These are phyloP conservation scores for Fusarium albidum DNA, from an alignment of 2,329 filamentous ascomycete species.

Conservation along the genomic window DNA sequence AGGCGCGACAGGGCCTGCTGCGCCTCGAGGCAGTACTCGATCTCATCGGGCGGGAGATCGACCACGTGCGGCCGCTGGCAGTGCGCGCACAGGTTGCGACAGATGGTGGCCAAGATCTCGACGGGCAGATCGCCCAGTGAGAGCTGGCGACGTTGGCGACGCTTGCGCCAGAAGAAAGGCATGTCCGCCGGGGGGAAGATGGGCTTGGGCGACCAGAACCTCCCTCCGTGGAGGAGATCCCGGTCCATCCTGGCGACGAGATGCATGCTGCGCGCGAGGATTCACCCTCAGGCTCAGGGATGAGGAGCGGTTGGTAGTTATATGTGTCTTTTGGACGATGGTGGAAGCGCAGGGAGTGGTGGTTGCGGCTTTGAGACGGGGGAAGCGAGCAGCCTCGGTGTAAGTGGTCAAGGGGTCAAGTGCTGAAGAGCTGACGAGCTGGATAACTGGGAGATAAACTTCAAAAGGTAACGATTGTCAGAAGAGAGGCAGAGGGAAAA, in stretches of 20 bases:
- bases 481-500: not conserved
- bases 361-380: not conserved
- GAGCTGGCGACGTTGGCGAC: conserved; percentile 14
- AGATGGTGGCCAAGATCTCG: conserved; percentile 40
- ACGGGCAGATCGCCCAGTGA: conserved; percentile 35
- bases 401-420: not conserved
- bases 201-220: conserved; percentile 23
- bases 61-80: conserved; percentile 38
- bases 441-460: not conserved
- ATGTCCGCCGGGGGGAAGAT: conserved; percentile 13
- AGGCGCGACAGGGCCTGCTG: conserved; percentile 39
- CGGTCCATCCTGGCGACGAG: conserved; percentile 33
- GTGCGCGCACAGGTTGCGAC: conserved; percentile 38
- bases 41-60: conserved; percentile 35
- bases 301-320: conserved; percentile 8
- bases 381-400: conserved; percentile 3
- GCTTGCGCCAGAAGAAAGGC: conserved; percentile 21
- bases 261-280: conserved; percentile 31
- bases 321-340: too few relatives aligned
- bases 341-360: not conserved
- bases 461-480: not conserved
- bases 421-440: not conserved
- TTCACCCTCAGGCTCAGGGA: conserved; percentile 10
- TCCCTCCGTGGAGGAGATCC: conserved; percentile 33
- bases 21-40: conserved; percentile 32